These are phyloP conservation scores for Myriangium duriaei DNA, from an alignment of 2,329 filamentous ascomycete species.

Conservation along the genomic window DNA sequence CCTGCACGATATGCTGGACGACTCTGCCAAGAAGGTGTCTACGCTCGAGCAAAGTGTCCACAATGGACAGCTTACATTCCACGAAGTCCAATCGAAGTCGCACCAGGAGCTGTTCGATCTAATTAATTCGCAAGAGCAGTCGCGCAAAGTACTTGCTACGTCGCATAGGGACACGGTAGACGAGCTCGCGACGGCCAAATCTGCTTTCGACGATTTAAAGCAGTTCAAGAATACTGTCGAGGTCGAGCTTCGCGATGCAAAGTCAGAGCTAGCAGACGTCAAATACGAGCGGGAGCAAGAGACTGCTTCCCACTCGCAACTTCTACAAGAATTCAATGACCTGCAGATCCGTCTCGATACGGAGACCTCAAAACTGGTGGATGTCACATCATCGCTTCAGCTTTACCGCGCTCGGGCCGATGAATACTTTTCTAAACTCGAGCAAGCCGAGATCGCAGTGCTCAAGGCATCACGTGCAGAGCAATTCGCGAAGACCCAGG, in stretches of 20 bases:
- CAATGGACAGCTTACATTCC: constrained; percentile 74
- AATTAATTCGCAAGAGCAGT: constrained; percentile 85
- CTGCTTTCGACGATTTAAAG: constrained; percentile 74
- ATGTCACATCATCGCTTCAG: constrained; percentile 70
- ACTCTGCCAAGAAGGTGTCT: constrained; percentile 85
- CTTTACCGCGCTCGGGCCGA: constrained; percentile 87
- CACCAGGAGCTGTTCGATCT: constrained; percentile 90
- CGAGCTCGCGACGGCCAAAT: constrained; percentile 77
- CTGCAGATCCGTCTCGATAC: constrained; percentile 85
- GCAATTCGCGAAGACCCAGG: constrained; percentile 84
- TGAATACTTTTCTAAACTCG: constrained; percentile 93
- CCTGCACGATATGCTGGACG: constrained; percentile 86
- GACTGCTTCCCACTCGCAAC: constrained; percentile 70
- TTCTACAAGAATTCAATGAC: constrained; percentile 85
- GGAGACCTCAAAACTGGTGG: constrained; percentile 71
- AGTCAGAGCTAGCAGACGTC: constrained; percentile 73
- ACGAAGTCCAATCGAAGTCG: constrained; percentile 83
- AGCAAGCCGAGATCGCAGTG: constrained; percentile 91
- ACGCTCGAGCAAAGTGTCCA: constrained; percentile 75
- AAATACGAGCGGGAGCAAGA: constrained; percentile 72
- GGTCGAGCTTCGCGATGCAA: constrained; percentile 73
- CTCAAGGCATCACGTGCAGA: constrained; percentile 85
- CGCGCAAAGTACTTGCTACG: constrained; percentile 66
- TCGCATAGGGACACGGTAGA: constrained; percentile 75
- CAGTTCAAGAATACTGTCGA: constrained; percentile 69